Conservation (phyloP, 106 monocot genomes). For the Ottelia alismoides region DNA sequence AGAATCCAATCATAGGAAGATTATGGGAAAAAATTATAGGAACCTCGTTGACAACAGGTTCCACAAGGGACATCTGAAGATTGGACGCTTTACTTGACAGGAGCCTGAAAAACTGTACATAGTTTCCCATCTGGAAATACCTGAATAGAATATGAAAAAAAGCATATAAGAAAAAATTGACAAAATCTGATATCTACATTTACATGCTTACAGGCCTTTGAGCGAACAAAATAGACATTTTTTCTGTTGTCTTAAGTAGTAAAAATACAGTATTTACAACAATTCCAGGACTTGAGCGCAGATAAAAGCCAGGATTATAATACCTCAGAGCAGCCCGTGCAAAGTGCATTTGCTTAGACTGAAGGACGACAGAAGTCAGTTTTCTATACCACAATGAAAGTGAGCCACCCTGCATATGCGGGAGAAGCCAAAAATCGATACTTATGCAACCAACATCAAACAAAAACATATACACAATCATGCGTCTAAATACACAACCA, state of each 20-base stretch:
- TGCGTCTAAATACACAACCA: not conserved
- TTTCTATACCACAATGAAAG: slow-evolving; percentile 69
- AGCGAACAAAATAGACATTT: not conserved
- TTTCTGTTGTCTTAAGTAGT: not conserved
- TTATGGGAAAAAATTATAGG: too few relatives aligned
- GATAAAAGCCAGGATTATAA: not conserved
- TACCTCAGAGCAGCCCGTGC: slow-evolving; percentile 69
- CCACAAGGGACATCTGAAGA: slow-evolving; percentile 62
- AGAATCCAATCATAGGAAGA: too few relatives aligned
- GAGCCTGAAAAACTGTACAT: slow-evolving; percentile 60
- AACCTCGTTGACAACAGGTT: slow-evolving; percentile 94
- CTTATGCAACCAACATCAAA: too few relatives aligned
- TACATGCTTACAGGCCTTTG: not conserved
- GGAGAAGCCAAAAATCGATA: too few relatives aligned
- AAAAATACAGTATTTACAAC: not conserved
- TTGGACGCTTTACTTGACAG: slow-evolving; percentile 41
- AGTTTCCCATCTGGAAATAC: slow-evolving; percentile 66
- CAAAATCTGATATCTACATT: not conserved
- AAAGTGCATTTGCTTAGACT: slow-evolving; percentile 66
- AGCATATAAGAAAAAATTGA: not conserved
- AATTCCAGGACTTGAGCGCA: not conserved
- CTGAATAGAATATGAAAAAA: slow-evolving; percentile 19
- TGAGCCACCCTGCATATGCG: slow-evolving; percentile 43
- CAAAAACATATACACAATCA: too few relatives aligned
- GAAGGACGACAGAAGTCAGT: slow-evolving; percentile 41